Base-by-base conservation (phyloP, 2,329 filamentous ascomycete species). In the Talaromyces sp. region DNA sequence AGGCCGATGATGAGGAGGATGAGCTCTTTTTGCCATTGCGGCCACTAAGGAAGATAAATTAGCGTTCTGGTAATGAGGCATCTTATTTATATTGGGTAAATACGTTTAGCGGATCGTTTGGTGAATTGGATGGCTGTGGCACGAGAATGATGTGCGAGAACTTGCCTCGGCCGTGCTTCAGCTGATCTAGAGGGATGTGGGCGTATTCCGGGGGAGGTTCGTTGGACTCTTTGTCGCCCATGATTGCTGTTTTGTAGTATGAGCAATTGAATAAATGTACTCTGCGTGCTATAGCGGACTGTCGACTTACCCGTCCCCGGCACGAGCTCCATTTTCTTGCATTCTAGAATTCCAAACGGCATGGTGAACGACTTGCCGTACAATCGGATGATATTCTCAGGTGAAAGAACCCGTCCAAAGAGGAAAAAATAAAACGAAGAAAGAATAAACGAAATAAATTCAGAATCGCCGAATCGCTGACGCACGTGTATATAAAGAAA, bases 1-100 rank as follows among this genome's bases (percentile, higher is more conserved):
- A 60, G 58, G 38, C 58, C 58, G 46, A 60, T 60, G 46, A 60
- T 60, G 32, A 60, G 54, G 29, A 60, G 58, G 24, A 60, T 52
- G 31, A 57, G 10, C 31, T 60, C 58, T 32, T 60, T 60, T 52
- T 52, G 19, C 58, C 58, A 60, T 60, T 60, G 58, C 2, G 58
- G 43, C 58, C 58, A 60, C 58, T 60, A n/a, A 19, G 21, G n/a
- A 38, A 14, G 1, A n/a, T n/a, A n/a, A 8, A 1, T 59, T 48
- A 59, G 35, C 24, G 10, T 32, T 31, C n/a, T 21, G 17, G 7
- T 46, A 5, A 46, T 6, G 14, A 12, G 9, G 12, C n/a, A 17
- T n/a, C 11, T 2, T 14, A 31, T 54, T 26, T 50, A n/a, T 50
- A n/a, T 11, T 24, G 8, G 27, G 21, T 57, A 51, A 46, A 3